Base-by-base conservation (phyloP, 352 stramenopile genomes). In the Globisporangium alternatum region DNA sequence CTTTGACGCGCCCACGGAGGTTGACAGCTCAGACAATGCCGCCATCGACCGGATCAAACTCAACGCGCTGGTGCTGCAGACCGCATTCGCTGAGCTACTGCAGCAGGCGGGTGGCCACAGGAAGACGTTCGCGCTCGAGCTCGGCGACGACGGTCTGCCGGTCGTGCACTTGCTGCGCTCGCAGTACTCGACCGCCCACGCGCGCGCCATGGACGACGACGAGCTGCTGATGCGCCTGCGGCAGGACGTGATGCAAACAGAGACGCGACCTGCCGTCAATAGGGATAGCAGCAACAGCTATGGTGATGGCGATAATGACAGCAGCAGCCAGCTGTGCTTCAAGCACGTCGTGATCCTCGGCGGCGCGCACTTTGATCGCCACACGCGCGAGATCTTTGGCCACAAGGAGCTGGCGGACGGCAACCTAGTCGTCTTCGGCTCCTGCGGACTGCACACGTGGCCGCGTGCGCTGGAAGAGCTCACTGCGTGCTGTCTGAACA, bases 291-390 rank as follows among this genome's bases (percentile, higher is more conserved):
- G 13, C n/a, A 51, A 21, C 13, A 17, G 37, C 28, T 22, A 45
- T 21, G 51, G 30, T 13, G 37, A 35, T 2, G 19, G 21, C 30
- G 25, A 28, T 28, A 28, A 2, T 28, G 67, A 84, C 37, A 39
- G 52, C 1, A 54, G 77, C 51, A 37, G 62, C 0, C 64, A 76
- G 33, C 22, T 73, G 1, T 21, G 75, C 48, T 72, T 86, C 58
- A 93, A 90, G 54, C 81, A 93, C 68, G 72, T 75, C 0, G 81
- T 91, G 28, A 75, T 93, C 54, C 72, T 93, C 6, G 81, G 80
- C 0, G 89, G 78, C 39, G 83, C 83, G 2, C 71, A 68, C 44
- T 89, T 80, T 68, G 86, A 91, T 56, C 58, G 53, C 0, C 33
- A 68, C 41, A 84, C 76, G 15, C 70, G 71, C 30, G 72, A 83